phyloP scores from a whole-genome alignment of 495 filamentous ascomycete species.

The Tuber microsphaerosporum region DNA sequence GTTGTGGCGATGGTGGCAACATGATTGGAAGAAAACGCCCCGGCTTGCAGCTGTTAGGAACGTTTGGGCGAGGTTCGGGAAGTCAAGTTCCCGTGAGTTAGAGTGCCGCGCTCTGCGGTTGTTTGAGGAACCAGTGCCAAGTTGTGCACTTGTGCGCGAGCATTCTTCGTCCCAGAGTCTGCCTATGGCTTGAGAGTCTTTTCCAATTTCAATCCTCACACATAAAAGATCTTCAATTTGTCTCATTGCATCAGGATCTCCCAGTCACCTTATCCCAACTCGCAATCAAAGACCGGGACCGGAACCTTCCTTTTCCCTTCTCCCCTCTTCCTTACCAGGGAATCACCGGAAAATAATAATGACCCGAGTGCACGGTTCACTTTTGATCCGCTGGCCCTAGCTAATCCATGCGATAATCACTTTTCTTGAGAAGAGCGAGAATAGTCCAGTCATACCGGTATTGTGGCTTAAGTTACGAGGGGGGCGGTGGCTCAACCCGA shows the following conservation, averaged over 20 bases:
- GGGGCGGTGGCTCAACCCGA: background rate
- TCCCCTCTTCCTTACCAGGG: background rate
- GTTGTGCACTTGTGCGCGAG: background rate
- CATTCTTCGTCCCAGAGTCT: background rate
- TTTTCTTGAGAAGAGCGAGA: background rate
- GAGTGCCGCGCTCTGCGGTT: background rate
- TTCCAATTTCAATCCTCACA: background rate
- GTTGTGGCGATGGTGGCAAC: background rate
- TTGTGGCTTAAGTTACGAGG: background rate
- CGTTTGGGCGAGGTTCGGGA: background rate
- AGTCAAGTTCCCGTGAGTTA: background rate
- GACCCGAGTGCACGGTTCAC: background rate
- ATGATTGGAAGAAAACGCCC: background rate
- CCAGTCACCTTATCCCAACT: background rate
- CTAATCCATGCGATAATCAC: background rate
- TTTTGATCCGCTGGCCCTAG: background rate
- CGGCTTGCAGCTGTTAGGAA: background rate
- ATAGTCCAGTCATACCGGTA: background rate
- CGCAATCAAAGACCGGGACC: background rate
- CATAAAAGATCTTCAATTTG: background rate
- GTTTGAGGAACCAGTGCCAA: background rate
- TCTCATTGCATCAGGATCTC: background rate
- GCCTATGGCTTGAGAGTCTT: background rate
- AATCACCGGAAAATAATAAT: background rate
- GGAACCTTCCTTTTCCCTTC: background rate